Evolutionary conservation across 2,329 filamentous ascomycete genomes (phyloP).

Genomic region (Orbilia quercus): DNA sequence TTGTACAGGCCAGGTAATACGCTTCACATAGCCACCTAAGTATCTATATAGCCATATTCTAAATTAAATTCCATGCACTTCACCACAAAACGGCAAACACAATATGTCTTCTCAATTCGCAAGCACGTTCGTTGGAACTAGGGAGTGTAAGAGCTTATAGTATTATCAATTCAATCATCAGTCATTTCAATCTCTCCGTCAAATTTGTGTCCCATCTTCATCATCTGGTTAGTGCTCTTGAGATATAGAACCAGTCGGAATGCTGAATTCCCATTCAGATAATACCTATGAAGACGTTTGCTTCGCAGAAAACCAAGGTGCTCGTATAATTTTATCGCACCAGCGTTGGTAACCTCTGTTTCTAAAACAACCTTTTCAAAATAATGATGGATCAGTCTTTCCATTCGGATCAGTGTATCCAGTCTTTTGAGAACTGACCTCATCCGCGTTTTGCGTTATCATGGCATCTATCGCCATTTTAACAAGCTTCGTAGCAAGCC

Average conservation of each 20-base stretch:
- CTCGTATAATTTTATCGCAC: conserved; percentile 93
- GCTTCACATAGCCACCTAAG: not conserved
- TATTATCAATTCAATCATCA: conserved; percentile 21
- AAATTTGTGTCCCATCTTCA: conserved; percentile 5
- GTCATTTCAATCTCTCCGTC: conserved; percentile 53
- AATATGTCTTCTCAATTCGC: no score
- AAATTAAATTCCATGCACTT: no score
- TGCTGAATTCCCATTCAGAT: conserved; percentile 94
- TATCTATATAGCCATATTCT: no score
- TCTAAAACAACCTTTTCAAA: conserved; percentile 79
- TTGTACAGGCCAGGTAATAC: conserved; percentile 71
- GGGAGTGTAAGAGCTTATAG: not conserved
- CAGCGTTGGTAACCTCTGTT: conserved; percentile 91
- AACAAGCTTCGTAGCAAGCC: conserved; percentile 87
- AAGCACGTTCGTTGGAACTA: not conserved
- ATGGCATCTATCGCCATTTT: conserved; percentile 90
- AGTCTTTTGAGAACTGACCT: conserved; percentile 66
- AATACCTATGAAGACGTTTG: conserved; percentile 93
- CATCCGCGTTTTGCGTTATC: conserved; percentile 83
- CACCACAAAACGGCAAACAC: no score
- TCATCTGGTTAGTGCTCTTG: conserved; percentile 64
- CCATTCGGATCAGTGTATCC: conserved; percentile 1
- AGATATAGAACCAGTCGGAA: conserved; percentile 87
- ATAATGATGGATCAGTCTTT: conserved; percentile 2
- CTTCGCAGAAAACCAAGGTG: conserved; percentile 89